These are phyloP conservation scores for Malus asiatica DNA, from an alignment of 306 rosid species.

Conservation along the genomic window DNA sequence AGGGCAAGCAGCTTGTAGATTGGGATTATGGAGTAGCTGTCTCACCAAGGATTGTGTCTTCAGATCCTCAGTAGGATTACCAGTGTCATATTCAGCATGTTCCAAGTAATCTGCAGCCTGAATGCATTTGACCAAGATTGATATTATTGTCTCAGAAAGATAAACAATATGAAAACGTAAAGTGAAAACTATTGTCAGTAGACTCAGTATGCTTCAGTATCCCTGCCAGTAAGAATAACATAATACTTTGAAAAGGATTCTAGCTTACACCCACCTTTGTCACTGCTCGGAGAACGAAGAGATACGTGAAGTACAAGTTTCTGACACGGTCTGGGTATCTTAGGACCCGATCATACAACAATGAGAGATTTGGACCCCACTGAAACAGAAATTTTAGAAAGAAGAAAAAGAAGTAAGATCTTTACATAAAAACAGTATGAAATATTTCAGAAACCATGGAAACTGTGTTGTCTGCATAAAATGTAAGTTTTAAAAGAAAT, in stretches of 20 bases:
- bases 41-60: conserved; percentile 69
- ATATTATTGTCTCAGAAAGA: conserved; percentile 17
- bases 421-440: background rate
- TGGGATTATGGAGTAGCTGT: conserved; percentile 68
- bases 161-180: background rate
- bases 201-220: background rate
- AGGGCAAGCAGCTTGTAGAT: conserved; percentile 95
- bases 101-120: conserved; percentile 91
- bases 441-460: background rate
- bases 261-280: conserved; percentile 60
- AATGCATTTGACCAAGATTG: conserved; percentile 16
- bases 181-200: background rate
- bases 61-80: conserved; percentile 65
- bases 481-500: background rate
- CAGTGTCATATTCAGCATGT: conserved; percentile 88
- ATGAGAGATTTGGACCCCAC: conserved; percentile 84
- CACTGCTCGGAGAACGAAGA: conserved; percentile 92
- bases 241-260: background rate
- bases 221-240: background rate
- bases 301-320: conserved; percentile 88
- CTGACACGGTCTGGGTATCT: conserved; percentile 83
- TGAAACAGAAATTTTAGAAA: conserved; percentile 24
- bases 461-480: background rate
- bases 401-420: conserved; percentile 1
- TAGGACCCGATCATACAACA: conserved; percentile 77